Conservation (phyloP, 2,329 filamentous ascomycete genomes). For the Westerdykella ornata region DNA sequence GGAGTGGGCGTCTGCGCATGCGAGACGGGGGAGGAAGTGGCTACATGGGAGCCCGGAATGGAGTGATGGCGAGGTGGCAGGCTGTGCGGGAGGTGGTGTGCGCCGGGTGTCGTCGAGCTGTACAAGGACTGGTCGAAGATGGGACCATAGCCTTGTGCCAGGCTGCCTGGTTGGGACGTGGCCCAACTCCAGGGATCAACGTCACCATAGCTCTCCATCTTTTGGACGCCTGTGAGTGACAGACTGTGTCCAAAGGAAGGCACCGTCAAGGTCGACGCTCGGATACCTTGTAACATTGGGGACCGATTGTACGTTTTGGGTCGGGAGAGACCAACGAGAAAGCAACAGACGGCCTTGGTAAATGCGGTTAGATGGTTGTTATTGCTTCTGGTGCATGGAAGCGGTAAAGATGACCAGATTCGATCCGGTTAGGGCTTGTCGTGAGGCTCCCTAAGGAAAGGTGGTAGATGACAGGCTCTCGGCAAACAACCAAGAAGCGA, state of each 20-base stretch:
- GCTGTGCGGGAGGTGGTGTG: constrained; percentile 15
- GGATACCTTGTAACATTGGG: constrained; percentile 35
- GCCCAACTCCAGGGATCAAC: constrained; percentile 29
- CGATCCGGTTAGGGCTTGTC: too few relatives aligned
- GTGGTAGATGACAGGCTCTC: too few relatives aligned
- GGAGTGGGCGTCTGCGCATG: constrained; percentile 19
- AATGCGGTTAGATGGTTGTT: too few relatives aligned
- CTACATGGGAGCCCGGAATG: constrained; percentile 24
- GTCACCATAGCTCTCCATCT: constrained; percentile 29
- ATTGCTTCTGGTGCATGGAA: too few relatives aligned
- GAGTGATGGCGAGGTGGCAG: constrained; percentile 26
- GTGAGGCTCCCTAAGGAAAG: too few relatives aligned
- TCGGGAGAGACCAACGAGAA: too few relatives aligned
- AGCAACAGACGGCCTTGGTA: too few relatives aligned
- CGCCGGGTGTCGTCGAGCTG: constrained; percentile 17
- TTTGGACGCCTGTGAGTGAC: constrained; percentile 27
- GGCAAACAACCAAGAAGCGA: too few relatives aligned
- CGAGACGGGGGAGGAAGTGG: constrained; percentile 9
- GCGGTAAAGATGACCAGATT: too few relatives aligned
- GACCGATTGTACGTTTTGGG: too few relatives aligned
- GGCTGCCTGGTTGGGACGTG: constrained; percentile 17
- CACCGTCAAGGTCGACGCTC: constrained; percentile 32
- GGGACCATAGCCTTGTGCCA: constrained; percentile 19
- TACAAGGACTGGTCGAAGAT: constrained; percentile 31
- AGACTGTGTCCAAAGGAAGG: constrained; percentile 32